A percentile compares a stretch with the other conserved stretches of the same genome.
Evolutionary conservation across 352 stramenopile genomes (phyloP).

Genomic region (Phytophthora pluvialis): DNA sequence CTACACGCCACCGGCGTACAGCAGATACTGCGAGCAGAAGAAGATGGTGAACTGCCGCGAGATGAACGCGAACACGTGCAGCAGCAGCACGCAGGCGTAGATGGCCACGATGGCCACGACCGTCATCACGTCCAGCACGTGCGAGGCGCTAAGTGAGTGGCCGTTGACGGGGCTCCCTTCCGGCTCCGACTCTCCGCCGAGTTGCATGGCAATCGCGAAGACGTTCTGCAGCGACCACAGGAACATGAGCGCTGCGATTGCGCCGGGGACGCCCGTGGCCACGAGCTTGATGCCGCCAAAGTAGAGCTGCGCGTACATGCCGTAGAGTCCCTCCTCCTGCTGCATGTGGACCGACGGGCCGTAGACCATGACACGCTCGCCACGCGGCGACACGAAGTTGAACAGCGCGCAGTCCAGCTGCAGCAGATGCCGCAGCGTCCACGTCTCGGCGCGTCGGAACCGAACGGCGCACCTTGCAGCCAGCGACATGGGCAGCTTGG

Average conservation of each 20-base stretch:
- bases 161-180: conserved; percentile 17
- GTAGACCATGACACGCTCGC: conserved; percentile 64
- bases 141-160: conserved; percentile 25
- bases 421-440: conserved; percentile 45
- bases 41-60: conserved; percentile 69
- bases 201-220: conserved; percentile 23
- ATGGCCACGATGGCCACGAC: conserved; percentile 50
- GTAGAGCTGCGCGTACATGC: conserved; percentile 62
- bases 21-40: conserved; percentile 75
- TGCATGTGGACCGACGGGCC: conserved; percentile 39
- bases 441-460: conserved; percentile 38
- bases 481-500: conserved; percentile 32
- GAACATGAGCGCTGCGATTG: conserved; percentile 50
- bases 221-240: conserved; percentile 55
- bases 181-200: background rate
- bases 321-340: conserved; percentile 40
- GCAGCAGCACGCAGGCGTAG: conserved; percentile 57
- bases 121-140: conserved; percentile 55
- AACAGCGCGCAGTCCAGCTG: conserved; percentile 55
- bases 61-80: conserved; percentile 62
- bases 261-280: conserved; percentile 50
- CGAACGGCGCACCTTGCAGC: background rate
- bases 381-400: conserved; percentile 58
- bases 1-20: conserved; percentile 38
- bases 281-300: conserved; percentile 62